Evolutionary conservation across 306 rosid species (phyloP).

Genomic region (Gastrolobium bilobum): DNA sequence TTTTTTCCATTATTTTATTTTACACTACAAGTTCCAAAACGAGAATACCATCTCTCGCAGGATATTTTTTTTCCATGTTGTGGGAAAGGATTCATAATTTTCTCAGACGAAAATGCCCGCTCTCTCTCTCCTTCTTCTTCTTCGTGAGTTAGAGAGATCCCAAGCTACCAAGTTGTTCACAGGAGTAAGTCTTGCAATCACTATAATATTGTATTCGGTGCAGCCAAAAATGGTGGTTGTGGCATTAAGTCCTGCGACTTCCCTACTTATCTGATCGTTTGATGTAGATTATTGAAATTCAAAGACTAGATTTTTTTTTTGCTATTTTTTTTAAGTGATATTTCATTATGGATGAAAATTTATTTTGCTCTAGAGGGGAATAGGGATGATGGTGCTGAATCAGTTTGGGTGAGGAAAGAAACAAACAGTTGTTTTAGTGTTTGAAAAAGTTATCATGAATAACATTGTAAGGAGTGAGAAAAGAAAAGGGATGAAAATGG

Average conservation of each 20-base stretch:
- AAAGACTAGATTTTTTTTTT: neutral
- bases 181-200: conserved; percentile 49
- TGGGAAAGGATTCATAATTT: too few relatives aligned
- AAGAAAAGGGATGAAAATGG: conserved; percentile 46
- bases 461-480: conserved; percentile 56
- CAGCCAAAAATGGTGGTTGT: conserved; percentile 81
- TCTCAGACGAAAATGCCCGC: too few relatives aligned
- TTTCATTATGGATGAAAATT: conserved; percentile 32
- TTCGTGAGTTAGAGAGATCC: conserved; percentile 89
- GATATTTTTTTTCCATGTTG: too few relatives aligned
- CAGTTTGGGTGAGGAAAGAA: conserved; percentile 24
- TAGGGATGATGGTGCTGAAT: conserved; percentile 39
- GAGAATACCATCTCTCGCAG: too few relatives aligned
- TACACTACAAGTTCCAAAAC: too few relatives aligned
- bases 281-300: conserved; percentile 64
- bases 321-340: neutral
- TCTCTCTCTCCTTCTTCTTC: too few relatives aligned
- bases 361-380: conserved; percentile 22
- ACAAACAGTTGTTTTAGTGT: conserved; percentile 45
- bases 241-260: conserved; percentile 79
- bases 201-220: conserved; percentile 54
- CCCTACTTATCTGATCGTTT: conserved; percentile 89
- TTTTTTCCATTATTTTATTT: too few relatives aligned
- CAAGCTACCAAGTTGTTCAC: conserved; percentile 72
- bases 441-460: conserved; percentile 58